Percentiles rank a stretch among this genome's conserved stretches.
Conservation (phyloP, 352 stramenopile genomes). For the Phytophthora nicotianae region DNA sequence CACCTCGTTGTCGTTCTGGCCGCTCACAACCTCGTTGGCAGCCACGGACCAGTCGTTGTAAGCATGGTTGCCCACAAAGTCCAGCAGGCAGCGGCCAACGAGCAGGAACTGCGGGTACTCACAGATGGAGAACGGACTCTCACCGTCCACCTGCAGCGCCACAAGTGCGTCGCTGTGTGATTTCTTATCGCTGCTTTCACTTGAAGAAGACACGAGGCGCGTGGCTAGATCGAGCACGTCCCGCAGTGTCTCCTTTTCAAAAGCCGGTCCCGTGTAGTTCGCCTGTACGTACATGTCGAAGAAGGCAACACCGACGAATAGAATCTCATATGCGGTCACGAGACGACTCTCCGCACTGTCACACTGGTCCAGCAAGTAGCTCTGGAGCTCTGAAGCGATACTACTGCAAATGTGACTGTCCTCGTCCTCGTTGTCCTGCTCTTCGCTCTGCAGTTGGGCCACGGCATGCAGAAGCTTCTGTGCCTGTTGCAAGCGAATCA, state of each 20-base stretch:
- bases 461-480: slow-evolving; percentile 38
- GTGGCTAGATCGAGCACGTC: slow-evolving; percentile 52
- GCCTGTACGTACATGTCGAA: slow-evolving; percentile 83
- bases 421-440: slow-evolving; percentile 22
- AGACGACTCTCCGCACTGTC: slow-evolving; percentile 36
- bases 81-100: slow-evolving; percentile 64
- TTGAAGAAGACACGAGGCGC: slow-evolving; percentile 37
- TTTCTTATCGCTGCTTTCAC: slow-evolving; percentile 43
- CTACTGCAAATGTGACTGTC: slow-evolving; percentile 54
- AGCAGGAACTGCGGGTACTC: slow-evolving; percentile 76
- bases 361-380: slow-evolving; percentile 43
- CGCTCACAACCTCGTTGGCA: slow-evolving; percentile 38
- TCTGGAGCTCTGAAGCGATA: slow-evolving; percentile 49
- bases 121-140: slow-evolving; percentile 82
- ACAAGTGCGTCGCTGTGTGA: slow-evolving; percentile 65
- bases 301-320: slow-evolving; percentile 66
- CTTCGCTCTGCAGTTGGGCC: slow-evolving; percentile 17
- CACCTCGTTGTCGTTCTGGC: slow-evolving; percentile 47
- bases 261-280: slow-evolving; percentile 82
- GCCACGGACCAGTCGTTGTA: slow-evolving; percentile 72
- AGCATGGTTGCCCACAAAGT: slow-evolving; percentile 63
- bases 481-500: slow-evolving; percentile 48
- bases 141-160: slow-evolving; percentile 76
- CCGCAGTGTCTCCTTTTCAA: slow-evolving; percentile 53
- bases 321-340: slow-evolving; percentile 55